phyloP scores from a whole-genome alignment of 208 protist genomes.

The Trypanosoma lewisi region DNA sequence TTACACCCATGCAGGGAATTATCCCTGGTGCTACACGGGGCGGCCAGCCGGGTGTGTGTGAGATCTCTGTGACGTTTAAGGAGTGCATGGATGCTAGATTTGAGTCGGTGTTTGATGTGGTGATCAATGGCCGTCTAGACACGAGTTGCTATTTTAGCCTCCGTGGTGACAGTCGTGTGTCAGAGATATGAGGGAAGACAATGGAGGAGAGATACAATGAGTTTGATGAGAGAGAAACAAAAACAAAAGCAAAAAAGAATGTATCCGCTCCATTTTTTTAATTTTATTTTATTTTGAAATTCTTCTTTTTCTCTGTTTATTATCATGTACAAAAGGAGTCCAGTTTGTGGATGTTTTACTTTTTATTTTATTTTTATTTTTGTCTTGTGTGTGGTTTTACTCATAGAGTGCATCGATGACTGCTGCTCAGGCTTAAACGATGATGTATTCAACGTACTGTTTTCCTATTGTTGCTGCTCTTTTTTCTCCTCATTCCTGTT shows the following conservation, averaged over 20 bases:
- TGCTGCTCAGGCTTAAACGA: background rate
- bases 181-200: constrained; percentile 49
- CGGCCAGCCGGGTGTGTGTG: constrained; percentile 49
- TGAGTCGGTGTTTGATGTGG: constrained; percentile 57
- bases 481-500: too few species aligned
- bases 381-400: background rate
- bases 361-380: constrained; percentile 1
- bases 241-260: background rate
- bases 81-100: constrained; percentile 74
- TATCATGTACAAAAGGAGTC: too few species aligned
- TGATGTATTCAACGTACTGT: background rate
- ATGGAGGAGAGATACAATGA: background rate
- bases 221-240: background rate
- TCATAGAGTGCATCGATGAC: background rate
- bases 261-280: background rate
- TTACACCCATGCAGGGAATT: constrained; percentile 41
- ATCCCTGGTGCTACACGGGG: constrained; percentile 70
- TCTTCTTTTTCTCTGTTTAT: background rate
- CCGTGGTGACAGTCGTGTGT: constrained; percentile 77
- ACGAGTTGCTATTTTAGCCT: constrained; percentile 42
- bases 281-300: background rate
- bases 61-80: constrained; percentile 48
- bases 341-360: background rate
- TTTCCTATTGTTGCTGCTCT: too few species aligned
- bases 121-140: constrained; percentile 39